Base-by-base conservation (phyloP, 495 filamentous ascomycete species). In the Trypethelium eluteriae region DNA sequence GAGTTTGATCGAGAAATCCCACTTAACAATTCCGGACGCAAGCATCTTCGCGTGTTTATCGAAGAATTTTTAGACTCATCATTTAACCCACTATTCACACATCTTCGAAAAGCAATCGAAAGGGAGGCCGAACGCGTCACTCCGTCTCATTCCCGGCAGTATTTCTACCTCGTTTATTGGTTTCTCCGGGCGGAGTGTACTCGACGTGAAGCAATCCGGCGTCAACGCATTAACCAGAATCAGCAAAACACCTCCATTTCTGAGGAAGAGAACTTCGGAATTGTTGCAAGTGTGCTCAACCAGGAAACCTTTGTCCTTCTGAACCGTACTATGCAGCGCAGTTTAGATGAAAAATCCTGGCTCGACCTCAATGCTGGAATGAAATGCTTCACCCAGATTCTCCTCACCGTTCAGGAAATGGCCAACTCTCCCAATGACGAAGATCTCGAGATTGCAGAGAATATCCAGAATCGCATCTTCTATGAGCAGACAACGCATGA, bases 381-480 rank as follows among this genome's bases (percentile, higher is more conserved):
- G 88, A 87, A 90, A 59, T 96, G 91, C 72, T 95, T 96, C 73
- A 90, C 88, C 2, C 88, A 90, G 72, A 88, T 88, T 61, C 80
- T 98, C n/a, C 81, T 96, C 49, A 96, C 93, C 0, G 88, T 97
- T 2, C 93, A 97, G 72, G 91, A 96, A 67, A 99, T 99, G 95
- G 80, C 86, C 2, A 84, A 88, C 47, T 93, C 90, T 0, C 84
- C 85, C 0, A 81, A 91, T 35, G 93, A 97, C 68, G 95, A 98
- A 10, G 91, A 99, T 70, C 90, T 95, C 75, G 95, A 98, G 68
- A 97, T 99, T 71, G 95, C 95, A 3, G 93, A 99, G 71, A 99
- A 98, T 69, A 96, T 96, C 47, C 88, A 96, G 63, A 94, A 89
- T 71, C 90, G 95, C 38, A 91, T 99, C 1, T 99, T 99, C 75